Evolutionary conservation across 495 filamentous ascomycete species (phyloP).

Genomic region (Aspergillus coremiiformis): DNA sequence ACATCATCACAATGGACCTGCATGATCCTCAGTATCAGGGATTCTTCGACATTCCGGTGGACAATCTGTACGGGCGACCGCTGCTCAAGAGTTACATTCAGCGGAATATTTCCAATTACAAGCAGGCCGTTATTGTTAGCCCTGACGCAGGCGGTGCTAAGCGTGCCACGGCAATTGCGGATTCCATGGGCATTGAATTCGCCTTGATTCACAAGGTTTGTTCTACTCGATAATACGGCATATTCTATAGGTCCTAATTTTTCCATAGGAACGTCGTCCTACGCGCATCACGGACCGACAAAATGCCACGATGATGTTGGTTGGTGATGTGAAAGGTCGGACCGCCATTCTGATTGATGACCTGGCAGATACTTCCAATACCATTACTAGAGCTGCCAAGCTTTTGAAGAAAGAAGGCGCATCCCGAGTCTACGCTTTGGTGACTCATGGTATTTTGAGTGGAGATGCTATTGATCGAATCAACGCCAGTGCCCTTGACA

Average conservation of each 20-base stretch:
- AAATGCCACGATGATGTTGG: constrained; percentile 98
- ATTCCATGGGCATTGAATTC: constrained; percentile 85
- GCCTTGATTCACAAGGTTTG: constrained; percentile 96
- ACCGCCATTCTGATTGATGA: constrained; percentile 90
- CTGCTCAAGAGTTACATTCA: constrained; percentile 86
- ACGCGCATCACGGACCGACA: constrained; percentile 88
- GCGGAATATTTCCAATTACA: constrained; percentile 77
- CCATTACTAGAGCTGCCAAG: constrained; percentile 94
- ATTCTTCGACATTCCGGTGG: constrained; percentile 97
- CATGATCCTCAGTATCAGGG: constrained; percentile 98
- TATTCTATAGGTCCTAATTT: constrained; percentile 13
- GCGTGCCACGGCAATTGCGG: constrained; percentile 92
- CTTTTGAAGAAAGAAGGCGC: constrained; percentile 91
- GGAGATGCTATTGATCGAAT: constrained; percentile 93
- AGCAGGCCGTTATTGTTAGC: constrained; percentile 85
- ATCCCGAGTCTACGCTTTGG: constrained; percentile 74
- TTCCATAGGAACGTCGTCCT: constrained; percentile 83
- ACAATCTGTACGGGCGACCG: constrained; percentile 88
- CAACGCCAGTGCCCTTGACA: constrained; percentile 82
- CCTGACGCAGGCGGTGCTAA: constrained; percentile 97
- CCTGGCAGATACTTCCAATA: constrained; percentile 91
- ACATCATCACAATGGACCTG: constrained; percentile 91
- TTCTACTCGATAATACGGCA: constrained; percentile 13
- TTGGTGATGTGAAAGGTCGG: constrained; percentile 75
- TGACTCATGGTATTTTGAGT: constrained; percentile 91